Evolutionary conservation across 1,139 yeast species (phyloP).

Genomic region (Candida gigantensis): DNA sequence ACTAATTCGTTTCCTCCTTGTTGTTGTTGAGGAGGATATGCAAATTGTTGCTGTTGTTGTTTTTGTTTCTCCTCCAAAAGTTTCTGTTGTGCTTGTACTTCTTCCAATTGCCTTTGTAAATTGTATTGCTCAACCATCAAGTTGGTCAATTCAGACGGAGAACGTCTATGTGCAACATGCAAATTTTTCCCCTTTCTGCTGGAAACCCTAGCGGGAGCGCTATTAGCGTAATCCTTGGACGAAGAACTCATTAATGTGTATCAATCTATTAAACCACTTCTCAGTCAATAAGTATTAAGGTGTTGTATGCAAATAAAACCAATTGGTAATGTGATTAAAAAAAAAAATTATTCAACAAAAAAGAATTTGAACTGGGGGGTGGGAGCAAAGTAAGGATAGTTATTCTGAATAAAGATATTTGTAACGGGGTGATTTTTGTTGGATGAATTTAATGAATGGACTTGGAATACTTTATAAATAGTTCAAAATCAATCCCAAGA

Average conservation of each 20-base stretch:
- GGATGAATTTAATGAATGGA: no score
- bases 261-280: not conserved
- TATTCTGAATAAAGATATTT: no score
- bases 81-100: slow-evolving; percentile 89
- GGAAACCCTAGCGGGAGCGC: slow-evolving; percentile 15
- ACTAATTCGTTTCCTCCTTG: slow-evolving; percentile 20
- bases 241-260: slow-evolving; percentile 1
- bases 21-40: slow-evolving; percentile 21
- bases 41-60: slow-evolving; percentile 27
- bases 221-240: slow-evolving; percentile 13
- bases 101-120: slow-evolving; percentile 87
- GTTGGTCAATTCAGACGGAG: slow-evolving; percentile 93
- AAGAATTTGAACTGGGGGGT: no score
- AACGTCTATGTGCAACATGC: slow-evolving; percentile 91
- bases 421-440: no score
- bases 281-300: no score
- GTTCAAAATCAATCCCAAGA: no score
- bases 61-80: slow-evolving; percentile 75
- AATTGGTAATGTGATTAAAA: not conserved
- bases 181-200: slow-evolving; percentile 43
- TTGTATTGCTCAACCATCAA: slow-evolving; percentile 93
- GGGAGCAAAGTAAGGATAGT: no score
- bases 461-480: no score
- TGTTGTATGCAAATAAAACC: not conserved
- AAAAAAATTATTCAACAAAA: slow-evolving; percentile 1